Percentiles rank a stretch among this genome's conserved stretches.
phyloP scores from a whole-genome alignment of 129 eudicot species.

The Smallanthus sonchifolius region DNA sequence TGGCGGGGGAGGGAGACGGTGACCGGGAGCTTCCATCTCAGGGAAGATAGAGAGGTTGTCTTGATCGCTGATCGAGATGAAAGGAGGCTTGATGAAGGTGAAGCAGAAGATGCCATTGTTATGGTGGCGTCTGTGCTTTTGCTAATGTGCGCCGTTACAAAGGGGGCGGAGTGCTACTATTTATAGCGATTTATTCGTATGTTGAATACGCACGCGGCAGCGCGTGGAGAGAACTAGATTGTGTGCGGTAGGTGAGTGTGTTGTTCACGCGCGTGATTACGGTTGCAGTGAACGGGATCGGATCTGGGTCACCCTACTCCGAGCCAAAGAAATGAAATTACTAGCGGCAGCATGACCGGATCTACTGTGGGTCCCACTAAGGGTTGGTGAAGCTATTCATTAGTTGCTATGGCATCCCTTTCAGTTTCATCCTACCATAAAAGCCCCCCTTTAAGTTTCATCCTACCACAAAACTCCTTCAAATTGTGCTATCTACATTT shows the following conservation, averaged over 20 bases:
- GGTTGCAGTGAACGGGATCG: not conserved
- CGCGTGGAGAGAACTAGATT: not conserved
- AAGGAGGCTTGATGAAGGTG: slow-evolving; percentile 33
- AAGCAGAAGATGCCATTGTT: slow-evolving; percentile 56
- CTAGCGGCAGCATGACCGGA: slow-evolving; percentile 19
- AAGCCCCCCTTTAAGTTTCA: not conserved
- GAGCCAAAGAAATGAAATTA: too few species aligned
- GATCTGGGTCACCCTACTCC: slow-evolving; percentile 24
- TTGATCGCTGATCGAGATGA: slow-evolving; percentile 38
- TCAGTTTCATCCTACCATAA: not conserved
- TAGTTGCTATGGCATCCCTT: not conserved
- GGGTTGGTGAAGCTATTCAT: slow-evolving; percentile 27
- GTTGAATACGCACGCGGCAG: not conserved
- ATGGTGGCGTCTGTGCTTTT: not conserved
- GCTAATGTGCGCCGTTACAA: slow-evolving; percentile 24
- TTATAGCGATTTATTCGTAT: slow-evolving; percentile 13
- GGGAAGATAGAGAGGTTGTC: slow-evolving; percentile 31
- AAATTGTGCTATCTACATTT: too few species aligned
- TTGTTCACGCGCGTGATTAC: slow-evolving; percentile 21
- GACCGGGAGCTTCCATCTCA: slow-evolving; percentile 36
- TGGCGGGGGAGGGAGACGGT: slow-evolving; percentile 39
- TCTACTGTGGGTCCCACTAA: slow-evolving; percentile 27
- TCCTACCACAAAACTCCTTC: too few species aligned
- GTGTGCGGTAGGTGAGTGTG: slow-evolving; percentile 30
- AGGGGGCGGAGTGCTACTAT: slow-evolving; percentile 12